Conservation (phyloP, 495 filamentous ascomycete species). For the Daldinia decipiens region DNA sequence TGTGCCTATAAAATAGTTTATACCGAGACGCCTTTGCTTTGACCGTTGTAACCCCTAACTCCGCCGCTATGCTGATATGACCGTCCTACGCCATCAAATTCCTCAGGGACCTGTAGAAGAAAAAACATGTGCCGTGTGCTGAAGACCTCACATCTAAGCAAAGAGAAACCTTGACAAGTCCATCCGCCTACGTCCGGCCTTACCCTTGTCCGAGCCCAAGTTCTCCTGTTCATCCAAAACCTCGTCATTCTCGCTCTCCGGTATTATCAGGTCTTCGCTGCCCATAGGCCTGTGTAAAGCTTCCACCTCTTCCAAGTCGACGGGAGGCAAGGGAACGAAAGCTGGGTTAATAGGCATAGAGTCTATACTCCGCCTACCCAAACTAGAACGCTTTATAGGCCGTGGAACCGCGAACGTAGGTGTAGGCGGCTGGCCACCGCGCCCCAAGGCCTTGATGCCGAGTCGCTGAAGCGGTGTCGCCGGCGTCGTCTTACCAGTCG, state of each 20-base stretch:
- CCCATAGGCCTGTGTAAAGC: constrained; percentile 59
- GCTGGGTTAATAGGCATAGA: constrained; percentile 54
- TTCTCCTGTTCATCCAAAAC: constrained; percentile 41
- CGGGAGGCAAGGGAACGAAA: constrained; percentile 54
- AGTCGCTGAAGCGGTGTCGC: constrained; percentile 58
- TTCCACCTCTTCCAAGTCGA: constrained; percentile 54
- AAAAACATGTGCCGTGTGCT: background rate
- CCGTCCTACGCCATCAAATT: background rate
- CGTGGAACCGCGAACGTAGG: constrained; percentile 59
- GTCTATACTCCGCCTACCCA: constrained; percentile 61
- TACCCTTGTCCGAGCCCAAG: constrained; percentile 30
- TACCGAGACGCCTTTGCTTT: constrained; percentile 21
- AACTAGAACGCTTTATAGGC: constrained; percentile 68
- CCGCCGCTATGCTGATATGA: constrained; percentile 38
- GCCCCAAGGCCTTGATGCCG: constrained; percentile 55
- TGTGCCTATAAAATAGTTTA: background rate
- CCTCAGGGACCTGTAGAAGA: background rate
- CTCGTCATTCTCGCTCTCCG: constrained; percentile 69
- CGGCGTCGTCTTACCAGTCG: constrained; percentile 45
- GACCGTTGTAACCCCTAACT: constrained; percentile 14
- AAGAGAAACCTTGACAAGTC: constrained; percentile 68
- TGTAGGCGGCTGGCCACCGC: constrained; percentile 45
- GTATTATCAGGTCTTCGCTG: constrained; percentile 80
- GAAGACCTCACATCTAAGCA: constrained; percentile 35
- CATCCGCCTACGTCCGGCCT: constrained; percentile 43